Evolutionary conservation across 768 basidiomycete genomes (phyloP).

Genomic region (Tulasnella sp.): DNA sequence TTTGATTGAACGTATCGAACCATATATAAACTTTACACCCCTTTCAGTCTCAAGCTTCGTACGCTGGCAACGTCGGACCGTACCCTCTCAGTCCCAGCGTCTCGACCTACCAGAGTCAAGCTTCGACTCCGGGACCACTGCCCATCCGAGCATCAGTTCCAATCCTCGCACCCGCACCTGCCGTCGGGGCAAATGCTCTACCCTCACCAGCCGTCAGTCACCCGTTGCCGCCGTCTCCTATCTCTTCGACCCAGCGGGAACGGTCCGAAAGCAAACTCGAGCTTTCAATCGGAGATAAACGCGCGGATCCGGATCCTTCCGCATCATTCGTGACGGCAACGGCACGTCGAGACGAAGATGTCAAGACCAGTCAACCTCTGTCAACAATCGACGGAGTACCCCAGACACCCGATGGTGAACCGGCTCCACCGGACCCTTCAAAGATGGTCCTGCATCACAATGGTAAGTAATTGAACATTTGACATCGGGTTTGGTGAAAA

Average conservation of each 20-base stretch:
- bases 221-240: neutral
- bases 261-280: neutral
- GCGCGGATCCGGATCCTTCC: neutral
- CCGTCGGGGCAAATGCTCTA: neutral
- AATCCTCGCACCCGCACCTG: neutral
- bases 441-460: slow-evolving; percentile 9
- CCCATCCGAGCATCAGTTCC: neutral
- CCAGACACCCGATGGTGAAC: neutral
- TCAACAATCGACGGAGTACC: neutral
- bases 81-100: neutral
- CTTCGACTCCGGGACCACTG: neutral
- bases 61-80: neutral
- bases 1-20: neutral
- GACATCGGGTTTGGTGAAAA: neutral
- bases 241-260: neutral
- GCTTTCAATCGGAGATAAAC: neutral
- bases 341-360: neutral
- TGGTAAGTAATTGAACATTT: neutral
- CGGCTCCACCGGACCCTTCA: neutral
- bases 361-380: neutral
- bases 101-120: neutral
- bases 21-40: neutral
- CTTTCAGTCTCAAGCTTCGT: neutral
- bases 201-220: neutral
- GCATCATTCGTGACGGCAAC: neutral